Evolutionary conservation across 2,329 filamentous ascomycete genomes (phyloP).

Genomic region (Orbilia brochopaga): DNA sequence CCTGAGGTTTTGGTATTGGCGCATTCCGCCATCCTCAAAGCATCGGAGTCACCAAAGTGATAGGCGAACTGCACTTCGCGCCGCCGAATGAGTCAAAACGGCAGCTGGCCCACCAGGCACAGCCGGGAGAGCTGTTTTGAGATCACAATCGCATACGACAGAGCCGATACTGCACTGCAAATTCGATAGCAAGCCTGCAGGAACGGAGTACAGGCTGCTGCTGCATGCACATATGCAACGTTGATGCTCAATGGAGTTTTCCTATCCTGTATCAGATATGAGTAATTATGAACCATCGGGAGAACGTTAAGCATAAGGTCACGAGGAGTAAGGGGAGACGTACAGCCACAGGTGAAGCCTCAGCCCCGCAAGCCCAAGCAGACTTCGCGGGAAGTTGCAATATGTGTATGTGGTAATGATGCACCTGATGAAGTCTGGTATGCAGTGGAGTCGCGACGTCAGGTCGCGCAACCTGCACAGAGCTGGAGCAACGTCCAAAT

Average conservation of each 20-base stretch:
- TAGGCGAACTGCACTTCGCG: not conserved
- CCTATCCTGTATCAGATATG: not conserved
- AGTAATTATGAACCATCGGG: slow-evolving; percentile 1
- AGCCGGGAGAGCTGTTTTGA: not conserved
- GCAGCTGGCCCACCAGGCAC: not conserved
- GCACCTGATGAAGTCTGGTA: too few relatives aligned
- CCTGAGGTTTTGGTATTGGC: too few relatives aligned
- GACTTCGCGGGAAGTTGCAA: too few relatives aligned
- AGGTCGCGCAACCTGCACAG: too few relatives aligned
- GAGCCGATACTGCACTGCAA: not conserved
- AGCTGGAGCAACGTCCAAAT: too few relatives aligned
- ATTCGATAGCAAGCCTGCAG: too few relatives aligned
- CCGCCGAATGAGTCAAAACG: slow-evolving; percentile 4
- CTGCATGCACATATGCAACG: too few relatives aligned
- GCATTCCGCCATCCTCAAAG: not conserved
- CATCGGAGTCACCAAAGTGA: not conserved
- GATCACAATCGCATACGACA: not conserved
- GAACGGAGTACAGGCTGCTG: not conserved
- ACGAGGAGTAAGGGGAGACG: too few relatives aligned
- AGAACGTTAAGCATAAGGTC: too few relatives aligned
- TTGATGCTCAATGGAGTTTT: too few relatives aligned
- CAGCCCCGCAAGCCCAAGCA: too few relatives aligned
- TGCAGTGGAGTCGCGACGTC: too few relatives aligned
- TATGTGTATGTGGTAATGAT: not conserved
- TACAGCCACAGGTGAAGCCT: not conserved